These are phyloP conservation scores for Scortechinia acanthostroma DNA, from an alignment of 2,329 filamentous ascomycete species.

Conservation along the genomic window DNA sequence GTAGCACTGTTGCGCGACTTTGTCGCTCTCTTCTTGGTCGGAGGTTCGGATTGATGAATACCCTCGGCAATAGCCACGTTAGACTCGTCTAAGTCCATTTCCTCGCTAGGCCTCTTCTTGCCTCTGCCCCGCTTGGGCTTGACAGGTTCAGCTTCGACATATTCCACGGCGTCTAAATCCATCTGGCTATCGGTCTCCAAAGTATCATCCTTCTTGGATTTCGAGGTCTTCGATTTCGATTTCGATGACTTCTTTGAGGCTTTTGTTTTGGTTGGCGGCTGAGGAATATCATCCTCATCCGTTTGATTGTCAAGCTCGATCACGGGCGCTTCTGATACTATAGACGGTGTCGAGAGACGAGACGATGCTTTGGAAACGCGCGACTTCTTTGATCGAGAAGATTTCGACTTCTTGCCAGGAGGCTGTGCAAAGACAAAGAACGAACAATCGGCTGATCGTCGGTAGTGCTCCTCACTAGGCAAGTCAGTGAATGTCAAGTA, in stretches of 20 bases:
- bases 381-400: neutral
- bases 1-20: neutral
- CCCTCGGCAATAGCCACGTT: neutral
- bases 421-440: conserved; percentile 1
- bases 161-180: neutral
- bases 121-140: conserved; percentile 1
- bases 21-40: neutral
- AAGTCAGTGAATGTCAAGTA: neutral
- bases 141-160: neutral
- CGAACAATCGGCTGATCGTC: neutral
- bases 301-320: neutral
- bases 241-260: neutral
- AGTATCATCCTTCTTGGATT: neutral
- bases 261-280: neutral
- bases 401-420: neutral
- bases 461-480: conserved; percentile 1
- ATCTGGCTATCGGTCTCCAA: neutral
- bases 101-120: neutral
- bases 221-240: neutral
- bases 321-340: neutral
- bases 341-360: conserved; percentile 1
- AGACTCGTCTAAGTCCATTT: neutral
- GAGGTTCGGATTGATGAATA: neutral
- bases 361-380: neutral
- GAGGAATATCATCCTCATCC: neutral